Evolutionary conservation across 306 rosid species (phyloP).

Genomic region (Luffa aegyptiaca): DNA sequence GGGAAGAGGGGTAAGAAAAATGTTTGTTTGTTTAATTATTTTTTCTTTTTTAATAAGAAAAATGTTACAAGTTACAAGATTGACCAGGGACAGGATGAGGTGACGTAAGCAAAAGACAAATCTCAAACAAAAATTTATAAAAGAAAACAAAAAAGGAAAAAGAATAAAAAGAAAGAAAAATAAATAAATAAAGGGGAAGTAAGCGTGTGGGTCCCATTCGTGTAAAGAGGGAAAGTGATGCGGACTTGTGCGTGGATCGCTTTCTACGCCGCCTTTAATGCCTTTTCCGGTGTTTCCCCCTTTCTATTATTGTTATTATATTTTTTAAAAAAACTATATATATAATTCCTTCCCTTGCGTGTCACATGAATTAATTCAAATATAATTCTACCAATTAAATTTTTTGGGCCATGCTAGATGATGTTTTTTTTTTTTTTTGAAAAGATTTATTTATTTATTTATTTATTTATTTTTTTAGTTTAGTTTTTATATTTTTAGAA

Average conservation of each 20-base stretch:
- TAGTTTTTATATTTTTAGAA: too few relatives aligned
- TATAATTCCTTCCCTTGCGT: not conserved
- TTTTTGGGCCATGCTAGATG: too few relatives aligned
- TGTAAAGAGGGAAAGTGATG: slow-evolving; percentile 10
- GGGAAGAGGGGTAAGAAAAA: not conserved
- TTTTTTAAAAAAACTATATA: not conserved
- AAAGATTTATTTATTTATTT: too few relatives aligned
- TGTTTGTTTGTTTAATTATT: too few relatives aligned
- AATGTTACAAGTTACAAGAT: slow-evolving; percentile 23
- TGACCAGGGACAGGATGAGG: slow-evolving; percentile 19
- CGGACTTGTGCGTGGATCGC: slow-evolving; percentile 12
- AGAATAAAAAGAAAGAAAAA: not conserved
- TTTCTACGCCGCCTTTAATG: slow-evolving; percentile 48
- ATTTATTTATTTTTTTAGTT: too few relatives aligned
- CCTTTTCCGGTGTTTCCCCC: not conserved
- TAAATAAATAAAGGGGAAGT: not conserved
- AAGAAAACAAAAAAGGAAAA: not conserved
- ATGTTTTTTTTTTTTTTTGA: too few relatives aligned
- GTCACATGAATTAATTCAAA: not conserved
- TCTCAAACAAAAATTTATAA: not conserved
- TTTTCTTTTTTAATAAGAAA: not conserved
- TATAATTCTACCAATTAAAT: too few relatives aligned
- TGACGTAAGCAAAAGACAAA: slow-evolving; percentile 16
- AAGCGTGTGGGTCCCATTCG: slow-evolving; percentile 3
- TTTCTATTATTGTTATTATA: not conserved